These are phyloP conservation scores for Priceomyces carsonii DNA, from an alignment of 805 yeast species.

Conservation along the genomic window DNA sequence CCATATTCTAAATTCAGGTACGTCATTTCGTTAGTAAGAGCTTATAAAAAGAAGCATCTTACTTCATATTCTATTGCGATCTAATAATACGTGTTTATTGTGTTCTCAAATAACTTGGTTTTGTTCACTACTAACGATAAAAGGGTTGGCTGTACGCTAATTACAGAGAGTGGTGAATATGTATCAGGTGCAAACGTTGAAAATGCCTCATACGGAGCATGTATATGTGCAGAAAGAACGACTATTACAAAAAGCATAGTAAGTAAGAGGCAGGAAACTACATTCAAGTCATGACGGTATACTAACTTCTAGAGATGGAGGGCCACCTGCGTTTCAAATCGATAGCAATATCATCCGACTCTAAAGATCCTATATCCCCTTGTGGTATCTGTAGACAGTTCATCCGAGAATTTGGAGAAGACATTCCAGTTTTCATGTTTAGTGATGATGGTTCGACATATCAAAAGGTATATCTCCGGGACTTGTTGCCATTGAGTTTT, in stretches of 20 bases:
- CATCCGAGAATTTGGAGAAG: conserved; percentile 73
- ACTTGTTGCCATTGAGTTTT: conserved; percentile 79
- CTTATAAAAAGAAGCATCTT: too few species aligned
- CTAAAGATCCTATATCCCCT: conserved; percentile 65
- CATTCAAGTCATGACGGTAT: not conserved
- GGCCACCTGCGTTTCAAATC: conserved; percentile 51
- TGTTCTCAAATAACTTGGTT: too few species aligned
- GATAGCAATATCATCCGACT: conserved; percentile 67
- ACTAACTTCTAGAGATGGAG: conserved; percentile 27
- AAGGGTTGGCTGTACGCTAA: conserved; percentile 79
- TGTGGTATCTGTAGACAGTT: conserved; percentile 95
- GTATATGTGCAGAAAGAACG: conserved; percentile 43
- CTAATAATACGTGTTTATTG: too few species aligned
- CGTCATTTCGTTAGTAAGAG: too few species aligned
- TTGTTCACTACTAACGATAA: conserved; percentile 3
- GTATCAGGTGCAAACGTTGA: conserved; percentile 86
- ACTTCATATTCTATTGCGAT: too few species aligned
- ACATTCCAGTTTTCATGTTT: conserved; percentile 70
- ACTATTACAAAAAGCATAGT: conserved; percentile 36
- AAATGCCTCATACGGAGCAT: conserved; percentile 81
- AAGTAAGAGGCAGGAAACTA: conserved; percentile 15
- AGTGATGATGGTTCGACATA: conserved; percentile 47
- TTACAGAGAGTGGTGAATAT: conserved; percentile 49
- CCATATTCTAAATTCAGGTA: conserved; percentile 72
- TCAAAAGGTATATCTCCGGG: conserved; percentile 51